Evolutionary conservation across 768 basidiomycete genomes (phyloP).

Genomic region (Strobilomyces dryophilus): DNA sequence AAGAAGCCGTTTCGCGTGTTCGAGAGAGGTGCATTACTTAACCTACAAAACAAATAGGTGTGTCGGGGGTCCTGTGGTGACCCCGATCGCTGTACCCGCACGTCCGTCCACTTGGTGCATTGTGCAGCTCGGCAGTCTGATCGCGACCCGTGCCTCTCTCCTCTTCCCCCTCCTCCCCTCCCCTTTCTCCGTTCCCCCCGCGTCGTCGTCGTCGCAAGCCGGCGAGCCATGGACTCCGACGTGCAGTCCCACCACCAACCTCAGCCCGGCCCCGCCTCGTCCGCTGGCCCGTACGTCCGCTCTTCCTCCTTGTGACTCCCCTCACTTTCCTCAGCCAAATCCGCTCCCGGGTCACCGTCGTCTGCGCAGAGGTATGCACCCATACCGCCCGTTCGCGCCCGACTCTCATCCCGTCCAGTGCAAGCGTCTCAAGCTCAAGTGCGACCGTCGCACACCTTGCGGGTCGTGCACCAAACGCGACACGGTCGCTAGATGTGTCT

Average conservation of each 20-base stretch:
- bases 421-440: conserved; percentile 84
- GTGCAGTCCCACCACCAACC: conserved; percentile 14
- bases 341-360: conserved; percentile 74
- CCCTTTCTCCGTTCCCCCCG: neutral
- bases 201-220: neutral
- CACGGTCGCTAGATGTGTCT: conserved; percentile 66
- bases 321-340: conserved; percentile 46
- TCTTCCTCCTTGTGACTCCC: conserved; percentile 1
- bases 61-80: conserved; percentile 20
- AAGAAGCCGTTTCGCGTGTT: conserved; percentile 6
- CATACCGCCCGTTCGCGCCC: neutral
- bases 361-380: conserved; percentile 68
- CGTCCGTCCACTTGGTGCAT: conserved; percentile 14
- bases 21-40: conserved; percentile 12
- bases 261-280: conserved; percentile 14
- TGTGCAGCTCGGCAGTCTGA: conserved; percentile 16
- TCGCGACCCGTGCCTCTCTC: conserved; percentile 1
- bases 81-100: conserved; percentile 13
- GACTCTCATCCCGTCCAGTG: conserved; percentile 44
- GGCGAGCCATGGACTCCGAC: conserved; percentile 20
- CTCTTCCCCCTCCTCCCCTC: neutral
- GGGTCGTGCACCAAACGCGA: conserved; percentile 77
- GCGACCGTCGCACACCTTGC: conserved; percentile 75
- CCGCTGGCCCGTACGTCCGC: conserved; percentile 31
- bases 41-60: conserved; percentile 3